Conservation (phyloP, 768 basidiomycete genomes). For the Rhizopogon salebrosus region DNA sequence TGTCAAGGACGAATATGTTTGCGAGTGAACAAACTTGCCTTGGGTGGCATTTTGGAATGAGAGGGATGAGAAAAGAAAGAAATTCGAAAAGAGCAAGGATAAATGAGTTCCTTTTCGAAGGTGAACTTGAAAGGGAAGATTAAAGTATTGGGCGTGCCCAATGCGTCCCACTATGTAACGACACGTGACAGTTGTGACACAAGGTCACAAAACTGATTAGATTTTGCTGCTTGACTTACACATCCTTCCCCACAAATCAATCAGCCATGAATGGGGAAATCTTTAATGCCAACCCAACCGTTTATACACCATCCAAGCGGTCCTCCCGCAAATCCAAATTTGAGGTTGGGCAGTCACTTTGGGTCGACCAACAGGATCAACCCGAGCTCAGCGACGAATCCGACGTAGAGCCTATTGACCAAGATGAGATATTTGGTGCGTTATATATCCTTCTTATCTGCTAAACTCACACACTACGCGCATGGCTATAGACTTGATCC, state of each 20-base stretch:
- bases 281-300: constrained; percentile 88
- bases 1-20: constrained; percentile 19
- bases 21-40: constrained; percentile 19
- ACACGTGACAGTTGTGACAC: constrained; percentile 23
- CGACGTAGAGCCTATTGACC: constrained; percentile 71
- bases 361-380: constrained; percentile 47
- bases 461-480: constrained; percentile 1
- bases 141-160: constrained; percentile 14
- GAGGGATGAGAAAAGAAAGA: neutral
- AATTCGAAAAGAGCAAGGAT: neutral
- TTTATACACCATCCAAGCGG: constrained; percentile 55
- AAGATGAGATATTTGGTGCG: constrained; percentile 88
- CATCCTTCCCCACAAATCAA: too few species aligned
- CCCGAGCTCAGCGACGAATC: constrained; percentile 31
- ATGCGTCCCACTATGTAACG: constrained; percentile 15
- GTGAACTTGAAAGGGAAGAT: constrained; percentile 8
- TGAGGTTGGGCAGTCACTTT: constrained; percentile 47
- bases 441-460: neutral
- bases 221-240: too few species aligned
- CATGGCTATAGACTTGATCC: constrained; percentile 66
- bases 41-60: constrained; percentile 29
- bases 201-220: constrained; percentile 5
- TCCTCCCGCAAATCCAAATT: constrained; percentile 36
- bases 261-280: constrained; percentile 49
- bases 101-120: neutral